Evolutionary conservation across 2,329 filamentous ascomycete genomes (phyloP).

Genomic region (Aschersonia sp.): DNA sequence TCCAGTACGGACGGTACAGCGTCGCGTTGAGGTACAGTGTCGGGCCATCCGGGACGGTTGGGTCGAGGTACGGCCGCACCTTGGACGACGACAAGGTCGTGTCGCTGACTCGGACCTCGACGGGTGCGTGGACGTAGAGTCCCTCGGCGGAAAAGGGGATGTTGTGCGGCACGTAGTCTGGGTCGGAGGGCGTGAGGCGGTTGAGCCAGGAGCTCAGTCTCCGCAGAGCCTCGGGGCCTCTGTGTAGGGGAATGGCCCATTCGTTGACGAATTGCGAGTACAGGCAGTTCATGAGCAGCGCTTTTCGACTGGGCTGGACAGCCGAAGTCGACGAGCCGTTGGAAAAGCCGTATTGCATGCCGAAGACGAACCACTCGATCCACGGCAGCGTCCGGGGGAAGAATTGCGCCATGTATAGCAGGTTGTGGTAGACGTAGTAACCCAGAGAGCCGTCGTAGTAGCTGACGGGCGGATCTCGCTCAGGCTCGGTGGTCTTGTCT

Average conservation of each 20-base stretch:
- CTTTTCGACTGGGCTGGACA: conserved; percentile 65
- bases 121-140: conserved; percentile 75
- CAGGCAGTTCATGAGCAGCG: conserved; percentile 89
- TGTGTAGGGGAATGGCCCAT: conserved; percentile 80
- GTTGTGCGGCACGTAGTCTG: conserved; percentile 44
- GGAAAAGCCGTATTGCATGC: conserved; percentile 90
- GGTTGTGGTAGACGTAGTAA: conserved; percentile 82
- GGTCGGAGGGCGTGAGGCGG: conserved; percentile 44
- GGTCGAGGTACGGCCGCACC: conserved; percentile 46
- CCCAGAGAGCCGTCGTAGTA: conserved; percentile 77
- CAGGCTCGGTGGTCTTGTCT: conserved; percentile 54
- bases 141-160: conserved; percentile 74
- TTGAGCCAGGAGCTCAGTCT: conserved; percentile 80
- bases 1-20: conserved; percentile 68
- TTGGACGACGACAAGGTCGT: conserved; percentile 28
- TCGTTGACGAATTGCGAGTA: conserved; percentile 99
- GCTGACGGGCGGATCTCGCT: conserved; percentile 43
- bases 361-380: conserved; percentile 94
- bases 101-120: conserved; percentile 80
- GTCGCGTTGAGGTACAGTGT: conserved; percentile 85
- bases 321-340: conserved; percentile 55
- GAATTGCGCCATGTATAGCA: conserved; percentile 68
- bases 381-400: conserved; percentile 68
- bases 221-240: conserved; percentile 74
- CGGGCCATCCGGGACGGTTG: conserved; percentile 50